phyloP scores from a whole-genome alignment of 192 early-diverging fungal species.

The Entomortierella beljakovae region DNA sequence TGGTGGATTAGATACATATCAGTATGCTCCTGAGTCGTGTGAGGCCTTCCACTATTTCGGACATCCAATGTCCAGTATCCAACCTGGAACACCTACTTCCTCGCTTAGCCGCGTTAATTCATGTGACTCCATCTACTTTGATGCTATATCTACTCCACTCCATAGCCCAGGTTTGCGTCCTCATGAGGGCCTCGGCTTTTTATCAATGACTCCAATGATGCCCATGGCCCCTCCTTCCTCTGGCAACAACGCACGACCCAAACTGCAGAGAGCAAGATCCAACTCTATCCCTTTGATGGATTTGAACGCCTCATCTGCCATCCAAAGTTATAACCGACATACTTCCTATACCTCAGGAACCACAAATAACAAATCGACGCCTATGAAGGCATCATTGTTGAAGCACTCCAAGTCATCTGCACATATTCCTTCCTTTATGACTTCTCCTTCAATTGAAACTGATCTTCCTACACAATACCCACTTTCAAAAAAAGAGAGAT shows the following conservation, averaged over 20 bases:
- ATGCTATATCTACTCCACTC: constrained; percentile 38
- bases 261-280: constrained; percentile 27
- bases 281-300: constrained; percentile 46
- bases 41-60: constrained; percentile 53
- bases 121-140: constrained; percentile 52
- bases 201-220: constrained; percentile 54
- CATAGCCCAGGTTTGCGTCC: constrained; percentile 48
- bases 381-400: constrained; percentile 29
- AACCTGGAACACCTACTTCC: constrained; percentile 34
- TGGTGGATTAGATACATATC: constrained; percentile 35
- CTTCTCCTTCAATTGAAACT: constrained; percentile 45
- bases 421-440: constrained; percentile 49
- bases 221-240: constrained; percentile 45
- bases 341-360: neutral
- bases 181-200: constrained; percentile 46
- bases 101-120: constrained; percentile 50
- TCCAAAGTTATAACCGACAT: neutral
- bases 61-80: constrained; percentile 31
- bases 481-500: constrained; percentile 35
- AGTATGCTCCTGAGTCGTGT: constrained; percentile 40
- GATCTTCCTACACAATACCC: constrained; percentile 48
- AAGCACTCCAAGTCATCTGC: constrained; percentile 45
- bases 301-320: constrained; percentile 10
- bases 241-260: constrained; percentile 23
- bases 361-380: constrained; percentile 16